Evolutionary conservation across 2,329 filamentous ascomycete species (phyloP), one percentile per base, ranked within the genome.

Genomic region (Aspergillus hiratsukae): DNA sequence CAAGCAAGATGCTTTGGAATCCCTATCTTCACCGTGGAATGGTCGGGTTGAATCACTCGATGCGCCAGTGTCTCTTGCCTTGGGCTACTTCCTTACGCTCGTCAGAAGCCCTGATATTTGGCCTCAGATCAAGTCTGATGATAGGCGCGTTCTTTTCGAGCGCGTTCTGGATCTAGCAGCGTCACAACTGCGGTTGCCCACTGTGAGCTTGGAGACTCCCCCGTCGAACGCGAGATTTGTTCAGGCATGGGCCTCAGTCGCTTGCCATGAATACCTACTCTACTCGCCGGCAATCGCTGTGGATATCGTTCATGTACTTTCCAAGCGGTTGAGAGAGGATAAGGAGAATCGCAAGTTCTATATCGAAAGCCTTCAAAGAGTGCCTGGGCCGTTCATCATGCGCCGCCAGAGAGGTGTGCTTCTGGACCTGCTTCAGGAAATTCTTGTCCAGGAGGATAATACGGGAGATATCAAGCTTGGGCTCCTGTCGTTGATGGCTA

Each of bases 241-340:
- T 27, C 71, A 76, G 50, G 65, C 72, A 19, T 76, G 74, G 75
- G 62, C 66, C 29, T 67, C 66, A 43, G 62, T 76, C 31, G 66
- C 70, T 6, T 76, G 73, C 23, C 69, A 74, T 49, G 73, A 75
- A 46, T 76, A 75, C 55, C 64, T 76, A 23, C 66, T 75, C 23
- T 68, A 67, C 35, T 63, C 66, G 7, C 67, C 72, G 23, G 60
- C 57, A 11, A 64, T 75, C 51, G 71, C 70, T 11, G 64, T 64
- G 17, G 74, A 75, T 52, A 28, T 76, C 17, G 64, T 69, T 10
- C 57, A 62, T 37, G 67, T 76, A 1, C 64, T 76, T 23, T 69
- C 67, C 27, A 65, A 69, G 31, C 60, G 62, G 21, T 60, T 75
- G 17, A 67, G 73, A 55, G 64, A 66, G 23, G 67, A 71, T 43